Conservation (phyloP, 139 green algal genomes). For the Chlorella sp. region DNA sequence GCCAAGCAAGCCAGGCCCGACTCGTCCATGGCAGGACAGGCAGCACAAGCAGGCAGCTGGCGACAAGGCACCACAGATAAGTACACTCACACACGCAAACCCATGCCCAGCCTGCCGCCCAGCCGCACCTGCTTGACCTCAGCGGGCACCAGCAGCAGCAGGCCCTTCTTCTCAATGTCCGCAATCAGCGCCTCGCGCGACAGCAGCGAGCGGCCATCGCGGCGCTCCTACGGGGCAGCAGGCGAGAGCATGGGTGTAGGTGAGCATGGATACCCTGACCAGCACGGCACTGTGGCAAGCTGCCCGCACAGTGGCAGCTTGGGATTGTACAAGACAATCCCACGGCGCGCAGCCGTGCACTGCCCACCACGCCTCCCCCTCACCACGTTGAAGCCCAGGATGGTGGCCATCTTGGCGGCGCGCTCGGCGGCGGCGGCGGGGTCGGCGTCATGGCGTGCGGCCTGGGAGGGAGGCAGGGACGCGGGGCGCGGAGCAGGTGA, state of each 20-base stretch:
- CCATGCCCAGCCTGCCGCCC: too few relatives aligned
- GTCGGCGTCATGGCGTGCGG: conserved; percentile 48
- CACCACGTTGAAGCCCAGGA: conserved; percentile 89
- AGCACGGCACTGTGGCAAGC: not conserved
- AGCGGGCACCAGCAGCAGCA: conserved; percentile 76
- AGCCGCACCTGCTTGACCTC: conserved; percentile 6
- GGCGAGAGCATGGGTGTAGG: not conserved
- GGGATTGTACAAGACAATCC: too few relatives aligned
- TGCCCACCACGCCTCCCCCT: not conserved
- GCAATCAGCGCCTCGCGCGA: conserved; percentile 82
- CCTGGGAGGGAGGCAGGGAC: not conserved
- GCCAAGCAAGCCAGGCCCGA: too few relatives aligned
- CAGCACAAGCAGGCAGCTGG: too few relatives aligned
- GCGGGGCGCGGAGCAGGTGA: not conserved
- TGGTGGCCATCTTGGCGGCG: conserved; percentile 89
- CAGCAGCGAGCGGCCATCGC: conserved; percentile 57
- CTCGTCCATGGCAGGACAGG: too few relatives aligned
- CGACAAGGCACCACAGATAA: too few relatives aligned
- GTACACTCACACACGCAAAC: too few relatives aligned
- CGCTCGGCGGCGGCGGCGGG: conserved; percentile 84
- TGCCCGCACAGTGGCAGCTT: too few relatives aligned
- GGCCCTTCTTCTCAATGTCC: conserved; percentile 78
- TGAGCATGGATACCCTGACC: not conserved
- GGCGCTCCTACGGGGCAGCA: not conserved
- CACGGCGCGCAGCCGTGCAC: too few relatives aligned